These are phyloP conservation scores for Baudoinia panamericana DNA, from an alignment of 495 filamentous ascomycete species.

Conservation along the genomic window DNA sequence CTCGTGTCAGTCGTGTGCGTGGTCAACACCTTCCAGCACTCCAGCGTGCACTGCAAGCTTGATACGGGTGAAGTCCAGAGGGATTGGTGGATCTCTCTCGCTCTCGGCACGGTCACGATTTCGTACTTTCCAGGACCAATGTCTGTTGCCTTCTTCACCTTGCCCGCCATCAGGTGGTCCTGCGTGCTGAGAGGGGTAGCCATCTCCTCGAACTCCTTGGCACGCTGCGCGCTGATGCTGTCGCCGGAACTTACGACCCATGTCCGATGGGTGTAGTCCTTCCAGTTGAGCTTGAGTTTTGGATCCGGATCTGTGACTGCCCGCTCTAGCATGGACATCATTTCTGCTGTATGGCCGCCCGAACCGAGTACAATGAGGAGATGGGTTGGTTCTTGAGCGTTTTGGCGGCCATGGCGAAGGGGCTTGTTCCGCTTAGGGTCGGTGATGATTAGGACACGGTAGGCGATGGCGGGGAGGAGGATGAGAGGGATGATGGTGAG, in stretches of 20 bases:
- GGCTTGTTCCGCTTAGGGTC: constrained; percentile 15
- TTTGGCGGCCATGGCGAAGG: constrained; percentile 18
- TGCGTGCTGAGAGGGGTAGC: constrained; percentile 2
- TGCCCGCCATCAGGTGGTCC: constrained; percentile 8
- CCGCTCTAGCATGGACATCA: constrained; percentile 62
- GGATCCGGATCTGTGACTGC: constrained; percentile 31
- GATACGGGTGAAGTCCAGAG: constrained; percentile 52
- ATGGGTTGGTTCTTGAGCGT: constrained; percentile 38
- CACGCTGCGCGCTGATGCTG: constrained; percentile 53
- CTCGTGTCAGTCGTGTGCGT: constrained; percentile 9
- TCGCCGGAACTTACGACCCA: constrained; percentile 75
- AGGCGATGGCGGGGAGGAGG: constrained; percentile 25
- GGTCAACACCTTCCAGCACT: constrained; percentile 6
- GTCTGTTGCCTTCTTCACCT: constrained; percentile 13
- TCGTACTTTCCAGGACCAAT: constrained; percentile 31
- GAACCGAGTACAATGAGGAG: constrained; percentile 76
- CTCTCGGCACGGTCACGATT: constrained; percentile 52
- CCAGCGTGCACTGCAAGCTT: constrained; percentile 41
- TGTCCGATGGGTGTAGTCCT: constrained; percentile 51
- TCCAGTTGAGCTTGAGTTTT: constrained; percentile 25
- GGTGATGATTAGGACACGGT: constrained; percentile 36
- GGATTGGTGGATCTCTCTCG: constrained; percentile 65
- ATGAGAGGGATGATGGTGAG: constrained; percentile 19
- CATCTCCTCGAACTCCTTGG: constrained; percentile 46
- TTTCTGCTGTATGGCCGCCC: constrained; percentile 89